These are phyloP conservation scores for Crotalaria pallida DNA, from an alignment of 306 rosid genomes.

Conservation along the genomic window DNA sequence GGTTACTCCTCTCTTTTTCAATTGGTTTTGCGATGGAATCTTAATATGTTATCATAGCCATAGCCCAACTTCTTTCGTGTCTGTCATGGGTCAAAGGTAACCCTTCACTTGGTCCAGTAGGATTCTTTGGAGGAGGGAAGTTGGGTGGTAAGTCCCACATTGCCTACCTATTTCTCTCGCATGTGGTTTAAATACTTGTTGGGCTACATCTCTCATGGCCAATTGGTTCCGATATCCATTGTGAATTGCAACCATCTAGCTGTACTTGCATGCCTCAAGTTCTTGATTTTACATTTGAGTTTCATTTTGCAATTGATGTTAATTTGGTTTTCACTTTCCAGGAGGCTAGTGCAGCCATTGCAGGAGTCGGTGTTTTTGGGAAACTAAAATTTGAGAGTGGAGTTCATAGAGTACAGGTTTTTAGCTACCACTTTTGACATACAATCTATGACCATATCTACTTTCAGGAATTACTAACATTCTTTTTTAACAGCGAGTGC, in stretches of 20 bases:
- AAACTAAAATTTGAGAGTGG: conserved; percentile 97
- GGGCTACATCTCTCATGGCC: too few relatives aligned
- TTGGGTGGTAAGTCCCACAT: too few relatives aligned
- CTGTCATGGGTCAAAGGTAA: too few relatives aligned
- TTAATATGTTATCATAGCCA: too few relatives aligned
- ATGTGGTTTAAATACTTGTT: too few relatives aligned
- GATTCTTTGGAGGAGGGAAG: too few relatives aligned
- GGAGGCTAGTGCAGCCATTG: conserved; percentile 92
- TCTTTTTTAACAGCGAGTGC: conserved; percentile 64
- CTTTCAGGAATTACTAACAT: conserved; percentile 13
- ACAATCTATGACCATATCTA: neutral
- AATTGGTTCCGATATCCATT: neutral
- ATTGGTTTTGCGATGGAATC: too few relatives aligned
- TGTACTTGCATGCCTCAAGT: conserved; percentile 5
- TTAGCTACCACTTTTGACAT: conserved; percentile 16
- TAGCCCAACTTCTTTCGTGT: too few relatives aligned
- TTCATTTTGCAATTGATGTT: conserved; percentile 3
- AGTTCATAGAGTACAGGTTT: conserved; percentile 92
- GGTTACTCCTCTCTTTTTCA: too few relatives aligned
- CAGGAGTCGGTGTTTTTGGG: conserved; percentile 72
- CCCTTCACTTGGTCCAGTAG: too few relatives aligned
- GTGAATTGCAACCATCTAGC: neutral
- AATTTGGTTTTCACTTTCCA: conserved; percentile 26
- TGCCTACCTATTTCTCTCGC: too few relatives aligned
- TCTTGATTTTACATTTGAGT: neutral